Conservation (phyloP, 805 yeast genomes). For the Metschnikowia proteae region DNA sequence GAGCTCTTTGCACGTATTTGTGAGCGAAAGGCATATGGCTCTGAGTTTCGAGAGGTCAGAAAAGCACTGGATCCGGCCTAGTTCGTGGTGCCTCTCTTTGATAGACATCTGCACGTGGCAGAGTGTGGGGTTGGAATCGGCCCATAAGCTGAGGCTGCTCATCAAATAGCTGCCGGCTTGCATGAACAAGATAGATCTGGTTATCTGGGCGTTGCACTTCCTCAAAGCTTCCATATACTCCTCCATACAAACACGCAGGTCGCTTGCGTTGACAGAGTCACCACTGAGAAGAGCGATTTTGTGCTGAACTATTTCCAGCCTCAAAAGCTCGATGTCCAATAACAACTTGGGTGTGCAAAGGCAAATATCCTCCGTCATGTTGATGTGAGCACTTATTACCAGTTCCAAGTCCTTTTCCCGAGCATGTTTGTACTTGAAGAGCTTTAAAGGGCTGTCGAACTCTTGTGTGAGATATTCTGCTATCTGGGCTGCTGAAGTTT, state of each 20-base stretch:
- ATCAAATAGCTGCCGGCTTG: not conserved
- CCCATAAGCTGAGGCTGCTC: not conserved
- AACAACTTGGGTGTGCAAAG: not conserved
- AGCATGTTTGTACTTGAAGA: not conserved
- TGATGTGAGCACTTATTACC: not conserved
- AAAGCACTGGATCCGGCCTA: not conserved
- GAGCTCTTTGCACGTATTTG: not conserved
- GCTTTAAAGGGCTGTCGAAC: not conserved
- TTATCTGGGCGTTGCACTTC: not conserved
- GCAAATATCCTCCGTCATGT: not conserved
- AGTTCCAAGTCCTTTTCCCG: not conserved
- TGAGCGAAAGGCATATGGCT: not conserved
- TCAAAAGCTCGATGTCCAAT: not conserved
- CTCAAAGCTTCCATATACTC: not conserved
- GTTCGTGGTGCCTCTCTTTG: not conserved
- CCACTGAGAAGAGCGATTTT: not conserved
- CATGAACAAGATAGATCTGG: not conserved
- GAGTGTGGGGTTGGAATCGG: not conserved
- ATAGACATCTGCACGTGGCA: not conserved
- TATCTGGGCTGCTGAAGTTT: not conserved
- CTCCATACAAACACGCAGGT: not conserved
- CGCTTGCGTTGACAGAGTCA: not conserved
- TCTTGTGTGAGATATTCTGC: conserved; percentile 2
- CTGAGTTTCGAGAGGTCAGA: not conserved
- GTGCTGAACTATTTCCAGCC: not conserved